Base-by-base conservation (phyloP, 441 rosid species). In the Brassica hybrid region DNA sequence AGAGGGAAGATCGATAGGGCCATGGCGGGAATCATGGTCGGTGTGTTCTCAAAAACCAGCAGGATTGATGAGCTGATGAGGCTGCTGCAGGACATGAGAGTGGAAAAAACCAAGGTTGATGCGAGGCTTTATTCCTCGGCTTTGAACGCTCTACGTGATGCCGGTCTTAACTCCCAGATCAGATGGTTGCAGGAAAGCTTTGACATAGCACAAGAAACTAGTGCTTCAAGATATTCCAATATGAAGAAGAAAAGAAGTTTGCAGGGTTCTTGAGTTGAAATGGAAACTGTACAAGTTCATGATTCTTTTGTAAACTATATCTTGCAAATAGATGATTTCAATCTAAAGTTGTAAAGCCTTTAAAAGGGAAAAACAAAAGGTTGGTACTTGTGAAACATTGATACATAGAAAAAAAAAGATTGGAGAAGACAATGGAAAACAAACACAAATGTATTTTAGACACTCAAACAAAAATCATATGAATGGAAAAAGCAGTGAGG, bases 21-120 rank as follows among this genome's bases (percentile, higher is more conserved):
- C 6, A 86, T 94, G 90, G 97, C 89, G 0, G 96, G 96, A 30
- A 88, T 87, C 72, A 92, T 92, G 96, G 91, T 92, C 1, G 89
- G 96, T 6, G 92, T 94, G 27, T 88, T 89, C 84, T 90, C 97
- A 4, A 94, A 94, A 83, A 84, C 85, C 6, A 85, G 90, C 17
- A 76, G 81, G 78, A 68, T 92, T 3, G 89, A 90, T 30, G 94
- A 90, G 85, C 75, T 94, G 72, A 72, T 94, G 82, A 89, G 84
- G 85, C 88, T 94, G 72, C 73, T 94, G 79, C 83, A 79, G 67
- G 96, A 92, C 78, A 89, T 92, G 88, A 89, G 84, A 75, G 71
- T 73, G 7, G 89, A 88, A 76, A 88, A 93, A 41, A 88, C 89
- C 3, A 65, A 27, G 60, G 75, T 92, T 6, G 97, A 94, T 80